These are phyloP conservation scores for Syncephalastrum monosporum DNA, from an alignment of 371 early-diverging fungal genomes.

Conservation along the genomic window DNA sequence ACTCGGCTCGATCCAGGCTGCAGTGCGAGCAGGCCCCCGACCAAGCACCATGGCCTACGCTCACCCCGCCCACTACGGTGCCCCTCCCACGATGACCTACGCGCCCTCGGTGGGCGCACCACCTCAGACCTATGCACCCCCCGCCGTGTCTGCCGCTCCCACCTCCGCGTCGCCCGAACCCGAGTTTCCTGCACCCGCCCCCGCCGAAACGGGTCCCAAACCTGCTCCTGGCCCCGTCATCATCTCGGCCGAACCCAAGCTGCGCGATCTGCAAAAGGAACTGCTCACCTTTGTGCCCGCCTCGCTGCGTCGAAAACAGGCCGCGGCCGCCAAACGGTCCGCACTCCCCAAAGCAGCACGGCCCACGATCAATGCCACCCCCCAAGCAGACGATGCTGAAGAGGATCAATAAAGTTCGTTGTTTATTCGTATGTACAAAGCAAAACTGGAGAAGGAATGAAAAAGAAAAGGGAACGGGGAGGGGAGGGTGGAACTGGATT, in stretches of 20 bases:
- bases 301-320: constrained; percentile 56
- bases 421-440: not conserved
- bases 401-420: not conserved
- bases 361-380: constrained; percentile 52
- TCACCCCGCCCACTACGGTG: too few species aligned
- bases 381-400: constrained; percentile 35
- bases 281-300: constrained; percentile 62
- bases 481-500: too few species aligned
- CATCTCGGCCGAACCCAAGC: constrained; percentile 64
- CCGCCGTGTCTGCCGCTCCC: constrained; percentile 12
- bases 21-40: constrained; percentile 16
- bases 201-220: constrained; percentile 10
- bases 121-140: constrained; percentile 5
- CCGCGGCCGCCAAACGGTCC: constrained; percentile 36
- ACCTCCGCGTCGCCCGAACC: not conserved
- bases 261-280: constrained; percentile 66
- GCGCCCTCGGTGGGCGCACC: not conserved
- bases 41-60: not conserved
- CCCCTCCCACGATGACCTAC: too few species aligned
- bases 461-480: too few species aligned
- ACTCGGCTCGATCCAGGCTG: constrained; percentile 19
- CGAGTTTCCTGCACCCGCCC: constrained; percentile 3
- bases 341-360: constrained; percentile 44
- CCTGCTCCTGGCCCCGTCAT: constrained; percentile 31
- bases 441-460: too few species aligned